phyloP scores from a whole-genome alignment of 768 basidiomycete species.

The Trametopsis cervina region DNA sequence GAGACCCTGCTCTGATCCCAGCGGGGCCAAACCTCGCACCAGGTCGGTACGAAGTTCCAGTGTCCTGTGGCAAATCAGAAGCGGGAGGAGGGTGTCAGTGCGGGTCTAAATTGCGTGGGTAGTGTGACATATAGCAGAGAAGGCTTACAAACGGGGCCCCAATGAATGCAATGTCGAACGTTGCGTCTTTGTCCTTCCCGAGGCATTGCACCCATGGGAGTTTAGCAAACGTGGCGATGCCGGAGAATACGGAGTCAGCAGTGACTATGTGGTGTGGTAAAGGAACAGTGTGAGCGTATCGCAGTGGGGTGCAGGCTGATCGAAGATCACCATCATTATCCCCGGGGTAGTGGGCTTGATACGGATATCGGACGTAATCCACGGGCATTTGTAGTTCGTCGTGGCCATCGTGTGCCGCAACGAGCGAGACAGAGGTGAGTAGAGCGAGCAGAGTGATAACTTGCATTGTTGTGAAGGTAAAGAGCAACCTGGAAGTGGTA shows the following conservation, averaged over 20 bases:
- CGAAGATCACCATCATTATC: conserved; percentile 46
- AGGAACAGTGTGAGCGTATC: background rate
- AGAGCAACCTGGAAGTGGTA: background rate
- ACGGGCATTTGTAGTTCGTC: conserved; percentile 51
- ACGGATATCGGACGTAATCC: conserved; percentile 61
- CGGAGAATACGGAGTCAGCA: conserved; percentile 74
- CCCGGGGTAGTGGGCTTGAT: conserved; percentile 48
- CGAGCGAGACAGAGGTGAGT: conserved; percentile 22
- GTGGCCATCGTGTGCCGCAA: conserved; percentile 29
- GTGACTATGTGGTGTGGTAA: conserved; percentile 38
- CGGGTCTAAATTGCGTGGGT: background rate
- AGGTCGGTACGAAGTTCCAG: conserved; percentile 70
- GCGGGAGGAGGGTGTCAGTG: background rate
- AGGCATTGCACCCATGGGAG: conserved; percentile 83
- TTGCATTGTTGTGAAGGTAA: conserved; percentile 12
- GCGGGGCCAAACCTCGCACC: conserved; percentile 85
- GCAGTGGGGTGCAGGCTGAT: background rate
- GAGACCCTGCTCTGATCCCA: conserved; percentile 74
- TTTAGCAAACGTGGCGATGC: conserved; percentile 80
- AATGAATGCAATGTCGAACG: conserved; percentile 78
- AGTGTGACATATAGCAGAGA: background rate
- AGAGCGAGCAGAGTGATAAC: conserved; percentile 6
- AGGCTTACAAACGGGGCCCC: conserved; percentile 67
- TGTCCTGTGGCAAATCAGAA: conserved; percentile 41
- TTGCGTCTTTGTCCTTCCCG: conserved; percentile 44